These are phyloP conservation scores for Venturia nashicola DNA, from an alignment of 2,329 filamentous ascomycete genomes.

Conservation along the genomic window DNA sequence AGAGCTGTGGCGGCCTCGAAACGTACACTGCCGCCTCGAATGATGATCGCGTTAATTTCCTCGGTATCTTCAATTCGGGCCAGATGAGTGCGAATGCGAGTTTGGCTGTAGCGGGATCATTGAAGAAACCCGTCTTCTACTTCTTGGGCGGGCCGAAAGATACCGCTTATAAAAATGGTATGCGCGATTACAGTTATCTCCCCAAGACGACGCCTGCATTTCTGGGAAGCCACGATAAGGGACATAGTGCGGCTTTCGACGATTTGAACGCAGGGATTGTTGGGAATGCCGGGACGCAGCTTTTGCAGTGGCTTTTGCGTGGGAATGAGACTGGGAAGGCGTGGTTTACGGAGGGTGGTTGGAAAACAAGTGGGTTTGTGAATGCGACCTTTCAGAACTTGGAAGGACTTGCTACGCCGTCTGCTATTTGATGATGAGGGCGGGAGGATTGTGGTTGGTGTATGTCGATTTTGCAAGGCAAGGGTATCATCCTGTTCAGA, in stretches of 20 bases:
- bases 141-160: conserved; percentile 5
- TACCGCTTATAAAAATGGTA: conserved; percentile 8
- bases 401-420: background rate
- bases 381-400: background rate
- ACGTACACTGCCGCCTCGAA: background rate
- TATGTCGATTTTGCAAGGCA: too few relatives aligned
- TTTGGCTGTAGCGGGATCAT: background rate
- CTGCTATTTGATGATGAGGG: background rate
- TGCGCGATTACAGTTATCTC: background rate
- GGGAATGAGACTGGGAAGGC: background rate
- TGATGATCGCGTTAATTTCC: conserved; percentile 2
- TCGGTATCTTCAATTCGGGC: conserved; percentile 7
- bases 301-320: background rate
- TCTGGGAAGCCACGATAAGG: background rate
- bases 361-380: background rate
- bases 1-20: conserved; percentile 8
- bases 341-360: background rate
- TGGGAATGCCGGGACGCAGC: conserved; percentile 11
- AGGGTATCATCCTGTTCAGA: too few relatives aligned
- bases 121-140: conserved; percentile 3
- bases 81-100: background rate
- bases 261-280: conserved; percentile 19
- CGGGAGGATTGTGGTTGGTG: too few relatives aligned
- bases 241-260: background rate
- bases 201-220: background rate